A percentile compares a stretch with the other conserved stretches of the same genome.
These are phyloP conservation scores for Apophysomyces ossiformis DNA, from an alignment of 371 early-diverging fungal genomes.

Conservation along the genomic window DNA sequence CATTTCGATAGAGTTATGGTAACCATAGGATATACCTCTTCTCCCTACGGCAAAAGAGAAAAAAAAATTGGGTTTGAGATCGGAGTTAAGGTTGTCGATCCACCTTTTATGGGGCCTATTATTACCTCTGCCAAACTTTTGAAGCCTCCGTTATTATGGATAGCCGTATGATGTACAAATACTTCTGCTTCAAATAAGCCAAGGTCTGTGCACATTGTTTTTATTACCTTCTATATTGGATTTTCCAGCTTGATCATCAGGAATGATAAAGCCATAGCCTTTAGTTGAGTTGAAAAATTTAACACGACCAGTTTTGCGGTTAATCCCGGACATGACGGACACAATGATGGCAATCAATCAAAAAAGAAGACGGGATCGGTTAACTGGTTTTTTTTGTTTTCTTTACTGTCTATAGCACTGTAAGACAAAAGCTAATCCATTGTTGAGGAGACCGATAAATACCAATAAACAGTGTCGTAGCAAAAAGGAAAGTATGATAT, in stretches of 20 bases:
- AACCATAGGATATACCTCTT: constrained; percentile 35
- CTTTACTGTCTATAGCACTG: not conserved
- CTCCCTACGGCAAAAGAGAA: constrained; percentile 37
- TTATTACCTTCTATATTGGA: constrained; percentile 64
- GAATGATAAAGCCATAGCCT: constrained; percentile 89
- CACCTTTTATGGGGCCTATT: constrained; percentile 11
- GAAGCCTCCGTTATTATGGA: constrained; percentile 84
- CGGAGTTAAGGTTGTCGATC: constrained; percentile 11
- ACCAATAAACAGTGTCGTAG: not conserved
- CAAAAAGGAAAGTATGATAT: not conserved
- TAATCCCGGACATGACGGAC: constrained; percentile 32
- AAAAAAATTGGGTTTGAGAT: constrained; percentile 11
- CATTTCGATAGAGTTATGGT: not conserved
- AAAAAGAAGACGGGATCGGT: constrained; percentile 12
- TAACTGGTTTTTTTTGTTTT: not conserved
- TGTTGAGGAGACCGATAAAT: not conserved
- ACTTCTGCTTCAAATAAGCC: constrained; percentile 48
- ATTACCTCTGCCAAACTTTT: constrained; percentile 82
- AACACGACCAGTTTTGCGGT: constrained; percentile 70
- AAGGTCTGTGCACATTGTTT: not conserved
- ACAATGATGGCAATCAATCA: constrained; percentile 15
- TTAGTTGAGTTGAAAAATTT: constrained; percentile 90
- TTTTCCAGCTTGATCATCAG: constrained; percentile 57
- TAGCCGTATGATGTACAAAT: constrained; percentile 90
- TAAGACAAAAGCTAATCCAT: not conserved